Percentiles rank a stretch among this genome's conserved stretches.
Conservation (phyloP, 108 stramenopile genomes). For the Aurantiochytrium sp. region DNA sequence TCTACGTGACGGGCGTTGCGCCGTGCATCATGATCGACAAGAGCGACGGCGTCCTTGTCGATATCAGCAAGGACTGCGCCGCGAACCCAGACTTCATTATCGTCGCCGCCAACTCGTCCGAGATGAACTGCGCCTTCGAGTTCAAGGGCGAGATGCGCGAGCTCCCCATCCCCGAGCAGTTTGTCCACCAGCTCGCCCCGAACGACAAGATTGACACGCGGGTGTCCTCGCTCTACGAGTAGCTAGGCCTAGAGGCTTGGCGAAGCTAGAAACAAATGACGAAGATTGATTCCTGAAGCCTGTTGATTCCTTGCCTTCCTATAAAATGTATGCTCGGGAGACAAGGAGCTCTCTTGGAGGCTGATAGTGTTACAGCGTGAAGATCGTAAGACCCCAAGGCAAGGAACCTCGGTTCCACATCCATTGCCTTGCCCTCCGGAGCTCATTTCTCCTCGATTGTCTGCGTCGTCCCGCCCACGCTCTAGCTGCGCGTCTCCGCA, state of each 20-base stretch:
- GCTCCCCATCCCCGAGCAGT: constrained; percentile 94
- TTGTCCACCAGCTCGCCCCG: constrained; percentile 67
- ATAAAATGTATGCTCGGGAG: not conserved
- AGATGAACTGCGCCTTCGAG: constrained; percentile 90
- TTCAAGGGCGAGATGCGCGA: constrained; percentile 74
- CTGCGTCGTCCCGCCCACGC: no score
- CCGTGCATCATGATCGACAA: constrained; percentile 94
- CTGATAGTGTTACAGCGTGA: no score
- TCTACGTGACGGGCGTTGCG: constrained; percentile 75
- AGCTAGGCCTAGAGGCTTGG: no score
- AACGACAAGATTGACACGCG: constrained; percentile 58
- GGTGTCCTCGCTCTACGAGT: constrained; percentile 77
- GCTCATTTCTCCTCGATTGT: not conserved
- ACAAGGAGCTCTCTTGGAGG: not conserved
- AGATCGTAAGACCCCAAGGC: no score
- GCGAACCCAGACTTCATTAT: constrained; percentile 68
- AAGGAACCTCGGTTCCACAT: no score
- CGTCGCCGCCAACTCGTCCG: constrained; percentile 72
- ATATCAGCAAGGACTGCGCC: constrained; percentile 71
- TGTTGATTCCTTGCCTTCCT: not conserved
- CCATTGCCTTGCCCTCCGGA: no score
- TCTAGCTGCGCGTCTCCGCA: no score
- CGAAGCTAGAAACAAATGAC: no score
- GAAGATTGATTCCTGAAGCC: no score
- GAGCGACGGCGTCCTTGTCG: constrained; percentile 81